Conservation (phyloP, 805 yeast species). For the Candida ulmi region DNA sequence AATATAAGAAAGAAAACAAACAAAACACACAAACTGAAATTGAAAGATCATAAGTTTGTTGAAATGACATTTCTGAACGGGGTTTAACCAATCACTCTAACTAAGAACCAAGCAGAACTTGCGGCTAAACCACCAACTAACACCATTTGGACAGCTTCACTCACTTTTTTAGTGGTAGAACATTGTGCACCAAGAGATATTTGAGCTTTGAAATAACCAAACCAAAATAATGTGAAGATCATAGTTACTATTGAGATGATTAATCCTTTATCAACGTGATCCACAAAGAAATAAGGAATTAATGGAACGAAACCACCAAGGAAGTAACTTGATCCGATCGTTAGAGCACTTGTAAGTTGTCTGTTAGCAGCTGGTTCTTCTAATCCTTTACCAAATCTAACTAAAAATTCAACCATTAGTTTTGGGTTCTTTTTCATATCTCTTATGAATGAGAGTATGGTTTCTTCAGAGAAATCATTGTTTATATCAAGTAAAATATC, state of each 20-base stretch:
- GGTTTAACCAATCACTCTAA: slow-evolving; percentile 60
- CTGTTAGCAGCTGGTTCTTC: slow-evolving; percentile 95
- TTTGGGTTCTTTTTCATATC: slow-evolving; percentile 79
- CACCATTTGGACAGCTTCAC: slow-evolving; percentile 88
- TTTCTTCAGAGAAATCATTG: slow-evolving; percentile 52
- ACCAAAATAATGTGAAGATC: slow-evolving; percentile 79
- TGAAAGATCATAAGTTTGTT: too few relatives aligned
- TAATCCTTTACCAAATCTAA: slow-evolving; percentile 84
- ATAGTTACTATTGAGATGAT: slow-evolving; percentile 70
- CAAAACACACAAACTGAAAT: too few relatives aligned
- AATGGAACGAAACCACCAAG: slow-evolving; percentile 91
- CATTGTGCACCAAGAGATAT: slow-evolving; percentile 80
- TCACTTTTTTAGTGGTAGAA: slow-evolving; percentile 49
- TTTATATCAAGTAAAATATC: slow-evolving; percentile 73
- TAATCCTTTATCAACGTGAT: slow-evolving; percentile 72
- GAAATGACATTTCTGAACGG: too few relatives aligned
- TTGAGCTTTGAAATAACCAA: slow-evolving; percentile 82
- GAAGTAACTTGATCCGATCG: slow-evolving; percentile 86
- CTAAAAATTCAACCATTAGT: slow-evolving; percentile 77
- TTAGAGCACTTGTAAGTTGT: slow-evolving; percentile 80
- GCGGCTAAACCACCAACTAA: slow-evolving; percentile 97
- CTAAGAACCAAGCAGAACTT: slow-evolving; percentile 93
- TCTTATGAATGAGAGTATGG: slow-evolving; percentile 64
- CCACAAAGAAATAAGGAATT: slow-evolving; percentile 82
- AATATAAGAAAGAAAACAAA: too few relatives aligned